phyloP scores from a whole-genome alignment of 306 rosid genomes.

The Castanea sativa region DNA sequence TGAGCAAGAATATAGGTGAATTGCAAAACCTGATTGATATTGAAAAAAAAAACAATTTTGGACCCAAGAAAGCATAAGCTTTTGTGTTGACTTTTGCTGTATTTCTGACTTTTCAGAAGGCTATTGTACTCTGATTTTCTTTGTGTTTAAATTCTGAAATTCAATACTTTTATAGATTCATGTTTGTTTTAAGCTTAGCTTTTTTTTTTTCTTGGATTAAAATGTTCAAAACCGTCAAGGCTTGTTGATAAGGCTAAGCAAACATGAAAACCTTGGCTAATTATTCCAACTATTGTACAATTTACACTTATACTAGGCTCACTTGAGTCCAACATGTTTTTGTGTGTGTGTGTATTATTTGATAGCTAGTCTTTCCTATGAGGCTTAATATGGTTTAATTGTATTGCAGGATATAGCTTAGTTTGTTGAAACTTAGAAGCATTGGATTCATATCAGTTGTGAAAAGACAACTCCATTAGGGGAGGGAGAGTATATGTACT shows the following conservation, averaged over 20 bases:
- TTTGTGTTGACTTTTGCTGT: not conserved
- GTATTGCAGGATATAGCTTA: conserved; percentile 13
- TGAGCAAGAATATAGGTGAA: not conserved
- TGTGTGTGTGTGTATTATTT: not conserved
- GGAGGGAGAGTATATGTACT: conserved; percentile 23
- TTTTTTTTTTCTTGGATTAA: not conserved
- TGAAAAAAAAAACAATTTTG: not conserved
- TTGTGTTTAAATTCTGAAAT: not conserved
- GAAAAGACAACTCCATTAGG: conserved; percentile 19
- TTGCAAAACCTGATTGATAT: not conserved
- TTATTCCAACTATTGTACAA: not conserved
- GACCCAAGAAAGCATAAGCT: not conserved
- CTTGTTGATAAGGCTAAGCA: not conserved
- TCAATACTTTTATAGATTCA: not conserved
- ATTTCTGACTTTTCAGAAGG: not conserved
- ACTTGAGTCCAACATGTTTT: not conserved
- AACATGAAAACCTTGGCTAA: not conserved
- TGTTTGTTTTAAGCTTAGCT: not conserved
- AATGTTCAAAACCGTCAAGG: not conserved
- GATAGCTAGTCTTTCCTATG: not conserved
- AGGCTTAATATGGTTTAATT: not conserved
- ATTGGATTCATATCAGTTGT: conserved; percentile 21
- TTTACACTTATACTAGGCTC: not conserved
- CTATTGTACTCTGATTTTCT: not conserved
- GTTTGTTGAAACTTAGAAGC: conserved; percentile 6